Evolutionary conservation across 495 filamentous ascomycete species (phyloP).

Genomic region (Penicillium samsonianum): DNA sequence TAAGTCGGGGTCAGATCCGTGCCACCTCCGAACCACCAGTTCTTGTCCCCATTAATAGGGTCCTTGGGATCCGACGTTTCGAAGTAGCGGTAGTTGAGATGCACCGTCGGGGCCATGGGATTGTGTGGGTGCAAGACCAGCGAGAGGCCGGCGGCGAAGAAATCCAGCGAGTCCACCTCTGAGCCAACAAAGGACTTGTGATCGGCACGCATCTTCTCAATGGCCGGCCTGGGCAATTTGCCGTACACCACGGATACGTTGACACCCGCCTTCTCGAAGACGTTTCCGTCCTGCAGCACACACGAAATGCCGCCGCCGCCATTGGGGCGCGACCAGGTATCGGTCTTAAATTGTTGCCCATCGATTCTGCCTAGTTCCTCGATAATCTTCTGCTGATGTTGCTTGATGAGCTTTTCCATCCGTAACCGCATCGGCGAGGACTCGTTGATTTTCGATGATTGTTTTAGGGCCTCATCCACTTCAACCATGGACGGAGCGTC

Average conservation of each 20-base stretch:
- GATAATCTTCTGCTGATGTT: constrained; percentile 86
- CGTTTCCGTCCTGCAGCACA: constrained; percentile 91
- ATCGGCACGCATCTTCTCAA: constrained; percentile 90
- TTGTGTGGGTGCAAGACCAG: constrained; percentile 91
- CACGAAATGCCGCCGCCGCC: constrained; percentile 88
- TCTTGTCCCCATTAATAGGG: constrained; percentile 67
- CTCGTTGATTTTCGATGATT: constrained; percentile 47
- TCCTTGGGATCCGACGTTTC: constrained; percentile 70
- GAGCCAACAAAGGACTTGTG: constrained; percentile 83
- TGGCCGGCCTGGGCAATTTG: constrained; percentile 81
- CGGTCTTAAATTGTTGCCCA: constrained; percentile 73
- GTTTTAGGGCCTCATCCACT: constrained; percentile 47
- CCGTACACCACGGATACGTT: constrained; percentile 95
- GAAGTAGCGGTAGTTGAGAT: constrained; percentile 99
- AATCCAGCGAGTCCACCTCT: constrained; percentile 76
- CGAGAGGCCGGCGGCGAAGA: constrained; percentile 93
- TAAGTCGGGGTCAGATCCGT: constrained; percentile 93
- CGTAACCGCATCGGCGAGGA: constrained; percentile 93
- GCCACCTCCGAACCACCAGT: constrained; percentile 98
- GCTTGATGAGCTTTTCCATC: constrained; percentile 94
- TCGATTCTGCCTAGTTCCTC: constrained; percentile 78
- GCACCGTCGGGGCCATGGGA: constrained; percentile 95
- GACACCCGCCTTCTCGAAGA: constrained; percentile 98
- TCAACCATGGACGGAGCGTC: constrained; percentile 60
- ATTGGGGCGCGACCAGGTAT: constrained; percentile 85